phyloP scores from a whole-genome alignment of 257 asterid genomes.

The Marsdenia floribunda region DNA sequence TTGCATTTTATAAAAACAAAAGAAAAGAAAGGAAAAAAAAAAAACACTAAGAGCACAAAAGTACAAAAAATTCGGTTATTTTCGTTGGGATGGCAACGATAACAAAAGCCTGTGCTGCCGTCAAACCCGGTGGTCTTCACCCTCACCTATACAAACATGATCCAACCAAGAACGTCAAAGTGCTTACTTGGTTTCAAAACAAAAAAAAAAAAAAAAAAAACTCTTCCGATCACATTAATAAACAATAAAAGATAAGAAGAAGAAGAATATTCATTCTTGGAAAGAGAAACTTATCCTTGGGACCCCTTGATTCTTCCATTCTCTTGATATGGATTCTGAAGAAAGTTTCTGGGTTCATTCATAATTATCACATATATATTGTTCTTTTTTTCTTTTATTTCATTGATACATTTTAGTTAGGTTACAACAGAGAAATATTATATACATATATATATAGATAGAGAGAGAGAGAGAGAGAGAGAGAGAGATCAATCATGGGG shows the following conservation, averaged over 20 bases:
- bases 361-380: too few species aligned
- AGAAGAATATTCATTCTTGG: background rate
- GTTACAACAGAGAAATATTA: too few species aligned
- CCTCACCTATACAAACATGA: slow-evolving; percentile 1
- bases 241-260: too few species aligned
- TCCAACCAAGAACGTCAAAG: background rate
- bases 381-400: too few species aligned
- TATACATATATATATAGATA: too few species aligned
- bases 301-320: background rate
- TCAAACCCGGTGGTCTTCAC: slow-evolving; percentile 21
- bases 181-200: background rate
- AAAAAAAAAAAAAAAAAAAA: too few species aligned
- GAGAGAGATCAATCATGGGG: slow-evolving; percentile 37
- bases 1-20: background rate
- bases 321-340: background rate
- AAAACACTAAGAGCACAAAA: too few species aligned
- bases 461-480: background rate
- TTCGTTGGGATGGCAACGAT: slow-evolving; percentile 14
- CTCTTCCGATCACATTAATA: background rate
- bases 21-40: too few species aligned
- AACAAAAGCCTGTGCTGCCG: slow-evolving; percentile 5
- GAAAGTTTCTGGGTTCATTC: background rate
- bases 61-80: slow-evolving; percentile 14
- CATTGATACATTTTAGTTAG: background rate
- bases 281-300: background rate